Conservation (phyloP, 1,139 yeast species). For the Candida freyschussii region DNA sequence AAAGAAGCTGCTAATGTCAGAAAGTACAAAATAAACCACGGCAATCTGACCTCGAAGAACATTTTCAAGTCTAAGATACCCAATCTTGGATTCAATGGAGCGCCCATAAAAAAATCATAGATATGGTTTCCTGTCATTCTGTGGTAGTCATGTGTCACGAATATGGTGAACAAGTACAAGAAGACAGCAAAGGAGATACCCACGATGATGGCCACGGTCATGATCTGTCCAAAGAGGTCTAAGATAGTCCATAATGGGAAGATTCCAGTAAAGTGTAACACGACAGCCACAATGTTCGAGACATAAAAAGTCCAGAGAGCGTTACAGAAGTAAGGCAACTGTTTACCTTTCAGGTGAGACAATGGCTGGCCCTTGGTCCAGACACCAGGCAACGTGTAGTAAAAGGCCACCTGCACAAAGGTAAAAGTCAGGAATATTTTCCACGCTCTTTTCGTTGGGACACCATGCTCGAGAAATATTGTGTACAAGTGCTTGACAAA, state of each 20-base stretch:
- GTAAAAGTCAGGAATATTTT: slow-evolving; percentile 66
- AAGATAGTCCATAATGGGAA: slow-evolving; percentile 70
- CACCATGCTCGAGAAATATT: slow-evolving; percentile 47
- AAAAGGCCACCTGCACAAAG: slow-evolving; percentile 65
- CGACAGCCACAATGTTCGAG: slow-evolving; percentile 52
- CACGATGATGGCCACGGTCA: slow-evolving; percentile 81
- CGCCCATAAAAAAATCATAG: slow-evolving; percentile 95
- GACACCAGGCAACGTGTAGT: slow-evolving; percentile 87
- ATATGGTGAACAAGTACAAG: slow-evolving; percentile 60
- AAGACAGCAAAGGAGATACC: slow-evolving; percentile 64
- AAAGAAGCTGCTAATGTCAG: slow-evolving; percentile 69
- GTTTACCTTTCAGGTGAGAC: slow-evolving; percentile 69
- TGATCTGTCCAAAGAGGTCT: slow-evolving; percentile 83
- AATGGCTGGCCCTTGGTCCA: slow-evolving; percentile 95
- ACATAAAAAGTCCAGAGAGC: slow-evolving; percentile 82
- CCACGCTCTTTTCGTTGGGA: slow-evolving; percentile 69
- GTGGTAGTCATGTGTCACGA: slow-evolving; percentile 68
- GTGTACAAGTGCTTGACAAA: slow-evolving; percentile 44
- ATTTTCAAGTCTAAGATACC: slow-evolving; percentile 90
- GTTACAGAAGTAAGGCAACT: slow-evolving; percentile 88
- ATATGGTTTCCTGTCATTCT: slow-evolving; percentile 88
- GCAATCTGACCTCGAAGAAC: slow-evolving; percentile 96
- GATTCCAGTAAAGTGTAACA: slow-evolving; percentile 66
- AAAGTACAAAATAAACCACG: slow-evolving; percentile 90
- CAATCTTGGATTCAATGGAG: slow-evolving; percentile 91